These are phyloP conservation scores for Ustilago xerochloae DNA, from an alignment of 1,284 basidiomycete species.

Conservation along the genomic window DNA sequence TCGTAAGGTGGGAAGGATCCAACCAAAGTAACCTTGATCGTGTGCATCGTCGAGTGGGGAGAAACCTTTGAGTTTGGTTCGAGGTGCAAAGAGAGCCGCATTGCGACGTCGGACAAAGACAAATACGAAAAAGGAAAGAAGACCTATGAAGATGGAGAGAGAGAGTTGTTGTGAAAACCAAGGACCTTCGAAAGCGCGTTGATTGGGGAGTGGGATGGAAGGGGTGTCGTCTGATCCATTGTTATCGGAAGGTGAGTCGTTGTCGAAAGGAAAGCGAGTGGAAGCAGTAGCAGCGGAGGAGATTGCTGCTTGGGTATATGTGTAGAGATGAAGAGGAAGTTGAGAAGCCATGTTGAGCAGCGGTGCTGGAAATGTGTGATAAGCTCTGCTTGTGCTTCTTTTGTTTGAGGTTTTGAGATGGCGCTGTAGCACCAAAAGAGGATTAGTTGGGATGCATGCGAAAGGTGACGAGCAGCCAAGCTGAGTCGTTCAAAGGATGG, in stretches of 20 bases:
- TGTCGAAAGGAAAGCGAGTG: background rate
- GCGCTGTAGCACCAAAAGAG: slow-evolving; percentile 21
- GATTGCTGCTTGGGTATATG: slow-evolving; percentile 17
- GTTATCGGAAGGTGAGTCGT: slow-evolving; percentile 6
- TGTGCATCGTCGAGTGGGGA: slow-evolving; percentile 81
- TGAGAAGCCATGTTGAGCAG: slow-evolving; percentile 18
- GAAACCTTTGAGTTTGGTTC: slow-evolving; percentile 94
- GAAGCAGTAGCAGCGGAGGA: slow-evolving; percentile 11
- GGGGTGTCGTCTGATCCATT: slow-evolving; percentile 30
- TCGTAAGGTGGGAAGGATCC: slow-evolving; percentile 90
- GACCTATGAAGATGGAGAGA: slow-evolving; percentile 81
- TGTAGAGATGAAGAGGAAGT: slow-evolving; percentile 19
- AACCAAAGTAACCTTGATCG: slow-evolving; percentile 88
- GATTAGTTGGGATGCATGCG: slow-evolving; percentile 10
- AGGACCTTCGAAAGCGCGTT: slow-evolving; percentile 73
- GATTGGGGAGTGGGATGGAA: slow-evolving; percentile 40
- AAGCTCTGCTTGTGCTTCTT: too few species aligned
- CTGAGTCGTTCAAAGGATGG: background rate
- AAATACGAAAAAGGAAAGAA: slow-evolving; percentile 85
- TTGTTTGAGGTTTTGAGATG: background rate
- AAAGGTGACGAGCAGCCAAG: background rate
- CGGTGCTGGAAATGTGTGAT: background rate
- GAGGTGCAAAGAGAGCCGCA: slow-evolving; percentile 88
- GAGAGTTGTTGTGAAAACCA: slow-evolving; percentile 92
- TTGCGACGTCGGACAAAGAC: slow-evolving; percentile 86